phyloP scores from a whole-genome alignment of 192 early-diverging fungal species.

The Cetraspora pellucida region DNA sequence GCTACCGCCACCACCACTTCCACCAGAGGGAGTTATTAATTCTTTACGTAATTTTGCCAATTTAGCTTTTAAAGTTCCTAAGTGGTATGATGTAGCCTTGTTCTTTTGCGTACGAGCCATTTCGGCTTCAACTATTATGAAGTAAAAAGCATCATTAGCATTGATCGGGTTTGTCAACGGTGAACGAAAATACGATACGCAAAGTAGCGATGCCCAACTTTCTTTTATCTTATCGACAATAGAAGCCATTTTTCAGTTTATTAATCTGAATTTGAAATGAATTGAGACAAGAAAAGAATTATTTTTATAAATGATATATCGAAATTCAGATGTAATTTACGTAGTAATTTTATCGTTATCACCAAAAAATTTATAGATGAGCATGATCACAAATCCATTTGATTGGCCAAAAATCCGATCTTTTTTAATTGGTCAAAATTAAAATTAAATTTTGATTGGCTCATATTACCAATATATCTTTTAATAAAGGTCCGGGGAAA shows the following conservation, averaged over 20 bases:
- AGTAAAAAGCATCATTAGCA: neutral
- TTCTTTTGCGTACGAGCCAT: conserved; percentile 93
- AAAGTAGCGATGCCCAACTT: neutral
- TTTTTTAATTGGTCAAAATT: too few relatives aligned
- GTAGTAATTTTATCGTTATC: too few relatives aligned
- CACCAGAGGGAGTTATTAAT: conserved; percentile 82
- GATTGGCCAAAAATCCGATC: too few relatives aligned
- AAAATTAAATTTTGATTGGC: too few relatives aligned
- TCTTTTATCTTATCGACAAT: conserved; percentile 11
- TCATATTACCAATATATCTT: too few relatives aligned
- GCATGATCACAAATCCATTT: too few relatives aligned
- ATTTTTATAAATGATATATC: too few relatives aligned
- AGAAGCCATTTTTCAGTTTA: neutral
- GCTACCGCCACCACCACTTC: conserved; percentile 83
- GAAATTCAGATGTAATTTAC: too few relatives aligned
- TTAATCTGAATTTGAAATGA: too few relatives aligned
- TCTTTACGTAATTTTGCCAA: conserved; percentile 95
- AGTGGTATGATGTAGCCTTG: conserved; percentile 93
- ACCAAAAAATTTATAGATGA: too few relatives aligned
- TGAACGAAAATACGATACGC: neutral
- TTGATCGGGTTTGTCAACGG: neutral
- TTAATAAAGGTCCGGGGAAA: too few relatives aligned
- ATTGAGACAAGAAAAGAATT: too few relatives aligned
- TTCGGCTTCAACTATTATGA: conserved; percentile 66
- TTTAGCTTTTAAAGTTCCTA: conserved; percentile 95